Evolutionary conservation across 202 grass and related monocot genomes (phyloP).

Genomic region (Carex arenaria): DNA sequence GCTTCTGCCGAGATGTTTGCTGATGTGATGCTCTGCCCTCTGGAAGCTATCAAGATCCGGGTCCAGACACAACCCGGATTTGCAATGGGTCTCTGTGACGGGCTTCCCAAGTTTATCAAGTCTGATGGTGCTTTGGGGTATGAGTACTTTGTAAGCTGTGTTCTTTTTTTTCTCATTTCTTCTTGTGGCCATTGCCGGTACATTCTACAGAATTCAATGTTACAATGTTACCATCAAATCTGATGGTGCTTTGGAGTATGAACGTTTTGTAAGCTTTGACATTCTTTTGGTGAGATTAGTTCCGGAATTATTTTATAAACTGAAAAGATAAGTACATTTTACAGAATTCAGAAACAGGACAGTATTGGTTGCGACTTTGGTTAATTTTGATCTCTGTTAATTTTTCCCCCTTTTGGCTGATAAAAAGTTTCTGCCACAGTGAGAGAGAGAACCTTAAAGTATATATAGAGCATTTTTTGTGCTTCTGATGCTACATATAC

Average conservation of each 20-base stretch:
- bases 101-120: slow-evolving; percentile 60
- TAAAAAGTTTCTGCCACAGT: not conserved
- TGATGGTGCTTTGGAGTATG: not conserved
- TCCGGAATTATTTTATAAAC: not conserved
- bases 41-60: slow-evolving; percentile 82
- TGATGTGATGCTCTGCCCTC: slow-evolving; percentile 66
- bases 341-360: not conserved
- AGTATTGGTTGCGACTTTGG: not conserved
- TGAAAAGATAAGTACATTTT: not conserved
- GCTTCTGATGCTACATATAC: not conserved
- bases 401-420: not conserved
- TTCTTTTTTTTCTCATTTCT: not conserved
- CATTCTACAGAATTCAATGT: not conserved
- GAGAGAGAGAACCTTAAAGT: not conserved
- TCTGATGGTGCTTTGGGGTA: slow-evolving; percentile 80
- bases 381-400: not conserved
- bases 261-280: not conserved
- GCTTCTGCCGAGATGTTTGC: slow-evolving; percentile 68
- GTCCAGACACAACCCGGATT: slow-evolving; percentile 73
- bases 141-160: slow-evolving; percentile 11
- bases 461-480: not conserved
- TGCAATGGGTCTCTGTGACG: slow-evolving; percentile 52
- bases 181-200: not conserved
- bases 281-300: slow-evolving; percentile 4
- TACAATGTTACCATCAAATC: not conserved